phyloP scores from a whole-genome alignment of 2,329 filamentous ascomycete species.

The Hymenotorrendiella dingleyae region DNA sequence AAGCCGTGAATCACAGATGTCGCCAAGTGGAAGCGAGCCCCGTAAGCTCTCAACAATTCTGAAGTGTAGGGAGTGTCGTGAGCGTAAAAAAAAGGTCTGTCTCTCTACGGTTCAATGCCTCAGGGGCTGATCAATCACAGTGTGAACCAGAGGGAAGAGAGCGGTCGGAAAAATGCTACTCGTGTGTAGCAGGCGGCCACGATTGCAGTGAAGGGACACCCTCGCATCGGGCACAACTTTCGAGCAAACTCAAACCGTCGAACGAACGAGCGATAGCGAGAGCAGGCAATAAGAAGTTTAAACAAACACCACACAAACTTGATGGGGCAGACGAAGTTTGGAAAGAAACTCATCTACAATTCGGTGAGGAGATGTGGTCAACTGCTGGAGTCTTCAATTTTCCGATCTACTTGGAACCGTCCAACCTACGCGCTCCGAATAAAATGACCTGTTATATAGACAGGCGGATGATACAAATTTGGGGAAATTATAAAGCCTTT shows the following conservation, averaged over 20 bases:
- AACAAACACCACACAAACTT: background rate
- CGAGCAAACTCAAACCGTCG: background rate
- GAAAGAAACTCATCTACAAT: background rate
- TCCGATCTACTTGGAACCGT: background rate
- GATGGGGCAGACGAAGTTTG: background rate
- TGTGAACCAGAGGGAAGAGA: background rate
- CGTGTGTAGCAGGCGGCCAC: background rate
- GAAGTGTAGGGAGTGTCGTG: background rate
- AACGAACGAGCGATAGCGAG: background rate
- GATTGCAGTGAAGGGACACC: background rate
- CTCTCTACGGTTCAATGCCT: background rate
- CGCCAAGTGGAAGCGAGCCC: background rate
- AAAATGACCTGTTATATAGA: background rate
- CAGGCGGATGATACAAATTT: background rate
- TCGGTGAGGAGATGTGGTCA: background rate
- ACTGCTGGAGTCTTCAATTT: background rate
- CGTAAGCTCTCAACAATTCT: background rate
- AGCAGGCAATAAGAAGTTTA: background rate
- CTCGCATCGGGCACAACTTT: background rate
- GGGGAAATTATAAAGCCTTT: background rate
- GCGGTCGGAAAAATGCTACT: background rate
- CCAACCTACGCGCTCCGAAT: background rate
- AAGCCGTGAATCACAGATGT: background rate
- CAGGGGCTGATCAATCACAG: background rate
- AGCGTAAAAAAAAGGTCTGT: background rate